These are phyloP conservation scores for Cyathus striatus DNA, from an alignment of 768 basidiomycete species.

Conservation along the genomic window DNA sequence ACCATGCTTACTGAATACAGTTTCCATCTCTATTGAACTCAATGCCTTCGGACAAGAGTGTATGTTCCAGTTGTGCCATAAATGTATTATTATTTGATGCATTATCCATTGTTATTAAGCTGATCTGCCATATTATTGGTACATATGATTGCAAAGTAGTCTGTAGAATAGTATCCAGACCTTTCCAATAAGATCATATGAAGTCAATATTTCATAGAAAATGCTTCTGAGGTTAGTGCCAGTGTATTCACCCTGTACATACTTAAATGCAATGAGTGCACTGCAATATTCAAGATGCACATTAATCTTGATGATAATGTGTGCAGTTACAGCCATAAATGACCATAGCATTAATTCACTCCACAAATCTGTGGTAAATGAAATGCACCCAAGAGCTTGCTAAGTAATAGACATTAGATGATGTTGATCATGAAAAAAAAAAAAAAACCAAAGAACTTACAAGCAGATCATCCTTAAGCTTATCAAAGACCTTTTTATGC, in stretches of 20 bases:
- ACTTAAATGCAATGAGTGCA: neutral
- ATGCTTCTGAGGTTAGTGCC: neutral
- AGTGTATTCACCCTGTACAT: neutral
- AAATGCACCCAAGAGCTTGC: constrained; percentile 1
- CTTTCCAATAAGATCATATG: neutral
- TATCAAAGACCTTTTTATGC: neutral
- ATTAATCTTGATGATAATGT: neutral
- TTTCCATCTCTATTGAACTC: neutral
- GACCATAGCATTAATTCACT: neutral
- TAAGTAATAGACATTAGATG: neutral
- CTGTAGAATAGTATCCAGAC: neutral
- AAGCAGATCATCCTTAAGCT: neutral
- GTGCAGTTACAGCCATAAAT: constrained; percentile 3
- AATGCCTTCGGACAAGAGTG: neutral
- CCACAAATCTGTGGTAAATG: constrained; percentile 4
- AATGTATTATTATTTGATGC: neutral
- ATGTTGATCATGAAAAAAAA: neutral
- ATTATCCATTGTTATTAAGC: constrained; percentile 1
- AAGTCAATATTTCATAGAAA: neutral
- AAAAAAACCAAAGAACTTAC: neutral
- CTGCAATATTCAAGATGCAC: constrained; percentile 1
- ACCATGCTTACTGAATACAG: neutral
- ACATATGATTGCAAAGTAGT: too few relatives aligned
- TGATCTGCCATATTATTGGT: neutral
- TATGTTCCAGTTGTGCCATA: neutral